These are phyloP conservation scores for Alternaria ethzedia DNA, from an alignment of 2,329 filamentous ascomycete genomes.

Conservation along the genomic window DNA sequence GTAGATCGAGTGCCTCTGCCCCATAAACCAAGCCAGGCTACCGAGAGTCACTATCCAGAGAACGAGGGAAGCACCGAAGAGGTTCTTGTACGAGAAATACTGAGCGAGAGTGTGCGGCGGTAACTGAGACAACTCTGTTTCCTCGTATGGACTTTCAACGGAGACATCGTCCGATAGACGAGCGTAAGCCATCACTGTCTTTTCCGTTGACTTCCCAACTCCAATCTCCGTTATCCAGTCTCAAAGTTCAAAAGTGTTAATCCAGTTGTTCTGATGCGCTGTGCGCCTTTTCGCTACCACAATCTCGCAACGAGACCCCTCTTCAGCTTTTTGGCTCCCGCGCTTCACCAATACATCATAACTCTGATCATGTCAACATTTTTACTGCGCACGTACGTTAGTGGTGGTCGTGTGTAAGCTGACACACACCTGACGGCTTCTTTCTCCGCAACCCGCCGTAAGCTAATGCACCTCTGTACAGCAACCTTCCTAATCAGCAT, in stretches of 20 bases:
- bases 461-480: background rate
- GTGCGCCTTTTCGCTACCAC: background rate
- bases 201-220: background rate
- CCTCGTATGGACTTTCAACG: background rate
- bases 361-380: background rate
- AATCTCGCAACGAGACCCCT: background rate
- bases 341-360: background rate
- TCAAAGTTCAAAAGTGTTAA: background rate
- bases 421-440: background rate
- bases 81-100: background rate
- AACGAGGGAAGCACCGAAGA: background rate
- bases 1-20: background rate
- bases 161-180: background rate
- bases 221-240: background rate
- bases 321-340: background rate
- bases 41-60: background rate
- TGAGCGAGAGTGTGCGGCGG: background rate
- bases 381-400: background rate
- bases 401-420: background rate
- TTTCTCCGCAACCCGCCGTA: background rate
- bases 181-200: constrained; percentile 1
- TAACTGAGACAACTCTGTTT: background rate
- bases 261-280: background rate
- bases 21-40: constrained; percentile 1
- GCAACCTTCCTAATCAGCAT: background rate